Evolutionary conservation across 2,329 filamentous ascomycete genomes (phyloP).

Genomic region (Colletotrichum agaves): DNA sequence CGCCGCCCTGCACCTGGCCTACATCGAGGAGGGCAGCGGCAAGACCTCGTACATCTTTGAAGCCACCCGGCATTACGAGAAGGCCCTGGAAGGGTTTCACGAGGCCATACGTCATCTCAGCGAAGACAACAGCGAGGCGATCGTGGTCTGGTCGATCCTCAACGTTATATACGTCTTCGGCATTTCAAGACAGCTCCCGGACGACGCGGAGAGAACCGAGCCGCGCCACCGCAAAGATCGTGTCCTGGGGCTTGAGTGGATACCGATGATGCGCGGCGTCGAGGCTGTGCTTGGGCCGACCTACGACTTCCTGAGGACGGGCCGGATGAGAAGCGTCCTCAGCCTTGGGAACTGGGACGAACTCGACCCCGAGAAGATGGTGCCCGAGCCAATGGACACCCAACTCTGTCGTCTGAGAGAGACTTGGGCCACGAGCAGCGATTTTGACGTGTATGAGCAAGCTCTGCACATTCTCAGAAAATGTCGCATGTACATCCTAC

Average conservation of each 20-base stretch:
- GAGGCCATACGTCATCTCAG: conserved; percentile 10
- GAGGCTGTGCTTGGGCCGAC: conserved; percentile 32
- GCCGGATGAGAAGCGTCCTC: conserved; percentile 23
- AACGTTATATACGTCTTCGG: conserved; percentile 37
- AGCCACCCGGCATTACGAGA: conserved; percentile 32
- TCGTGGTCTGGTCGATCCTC: conserved; percentile 33
- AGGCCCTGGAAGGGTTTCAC: conserved; percentile 24
- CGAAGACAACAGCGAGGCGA: conserved; percentile 23
- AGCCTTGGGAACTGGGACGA: conserved; percentile 39
- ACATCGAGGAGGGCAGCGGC: neutral
- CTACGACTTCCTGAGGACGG: conserved; percentile 14
- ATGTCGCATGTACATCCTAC: conserved; percentile 30
- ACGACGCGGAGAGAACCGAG: neutral
- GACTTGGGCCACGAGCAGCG: conserved; percentile 23
- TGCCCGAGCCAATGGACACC: conserved; percentile 5
- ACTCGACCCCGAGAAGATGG: conserved; percentile 15
- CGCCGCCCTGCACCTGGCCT: conserved; percentile 35
- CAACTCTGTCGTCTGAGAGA: conserved; percentile 21
- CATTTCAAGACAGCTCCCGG: neutral
- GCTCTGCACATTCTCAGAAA: conserved; percentile 31
- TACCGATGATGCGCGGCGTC: conserved; percentile 39
- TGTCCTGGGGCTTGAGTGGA: conserved; percentile 38
- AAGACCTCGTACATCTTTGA: neutral
- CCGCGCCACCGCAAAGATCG: conserved; percentile 24
- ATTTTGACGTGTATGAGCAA: conserved; percentile 33